phyloP scores from a whole-genome alignment of 1,284 basidiomycete genomes.

The Ganoderma multipileum region DNA sequence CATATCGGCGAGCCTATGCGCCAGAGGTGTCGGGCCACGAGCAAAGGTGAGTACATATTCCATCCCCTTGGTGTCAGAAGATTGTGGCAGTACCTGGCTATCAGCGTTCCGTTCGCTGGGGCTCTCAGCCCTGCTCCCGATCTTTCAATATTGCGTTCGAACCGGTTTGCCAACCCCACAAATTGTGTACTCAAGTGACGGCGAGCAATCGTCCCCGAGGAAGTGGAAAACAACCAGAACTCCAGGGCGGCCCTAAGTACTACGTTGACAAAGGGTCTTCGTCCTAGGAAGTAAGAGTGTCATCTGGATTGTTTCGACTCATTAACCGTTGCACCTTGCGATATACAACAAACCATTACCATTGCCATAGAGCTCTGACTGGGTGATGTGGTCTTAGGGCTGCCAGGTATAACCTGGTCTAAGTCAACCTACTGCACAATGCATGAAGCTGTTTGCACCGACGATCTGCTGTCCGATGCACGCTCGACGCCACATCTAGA shows the following conservation, averaged over 20 bases:
- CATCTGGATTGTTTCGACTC: no score
- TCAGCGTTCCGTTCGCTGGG: neutral
- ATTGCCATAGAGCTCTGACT: no score
- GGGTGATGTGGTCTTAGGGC: no score
- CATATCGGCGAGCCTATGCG: neutral
- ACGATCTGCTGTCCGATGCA: neutral
- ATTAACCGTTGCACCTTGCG: no score
- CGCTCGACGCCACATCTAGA: neutral
- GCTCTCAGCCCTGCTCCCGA: no score
- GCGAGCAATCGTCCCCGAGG: neutral
- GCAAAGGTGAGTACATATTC: neutral
- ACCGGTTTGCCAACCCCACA: neutral
- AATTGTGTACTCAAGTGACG: neutral
- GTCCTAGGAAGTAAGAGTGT: no score
- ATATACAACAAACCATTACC: no score
- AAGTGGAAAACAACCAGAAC: neutral
- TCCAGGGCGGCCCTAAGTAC: neutral
- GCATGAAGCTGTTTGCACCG: no score
- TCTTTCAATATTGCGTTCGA: no score
- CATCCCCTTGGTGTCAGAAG: neutral
- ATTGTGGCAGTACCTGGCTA: neutral
- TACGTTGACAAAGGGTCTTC: no score
- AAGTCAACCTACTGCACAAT: no score
- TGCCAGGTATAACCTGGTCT: no score
- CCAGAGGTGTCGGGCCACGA: neutral